Evolutionary conservation across 345 rosid genomes (phyloP).

Genomic region (Noccaea caerulescens): DNA sequence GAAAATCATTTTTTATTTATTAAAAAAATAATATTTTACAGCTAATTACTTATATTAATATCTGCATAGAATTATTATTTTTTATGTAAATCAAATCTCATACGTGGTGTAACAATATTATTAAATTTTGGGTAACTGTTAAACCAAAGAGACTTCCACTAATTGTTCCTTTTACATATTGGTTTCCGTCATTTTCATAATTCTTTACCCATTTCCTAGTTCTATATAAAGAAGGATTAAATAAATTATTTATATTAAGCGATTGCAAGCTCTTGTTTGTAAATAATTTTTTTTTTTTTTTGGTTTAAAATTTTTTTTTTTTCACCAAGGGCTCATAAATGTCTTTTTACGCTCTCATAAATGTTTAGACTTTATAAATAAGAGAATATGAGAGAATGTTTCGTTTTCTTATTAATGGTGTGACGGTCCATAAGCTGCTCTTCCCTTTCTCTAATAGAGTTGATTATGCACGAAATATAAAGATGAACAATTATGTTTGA

Average conservation of each 20-base stretch:
- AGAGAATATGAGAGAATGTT: conserved; percentile 22
- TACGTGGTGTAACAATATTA: too few relatives aligned
- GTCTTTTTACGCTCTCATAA: background rate
- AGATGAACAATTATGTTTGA: too few relatives aligned
- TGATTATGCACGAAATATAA: too few relatives aligned
- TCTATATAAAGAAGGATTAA: background rate
- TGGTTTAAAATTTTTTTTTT: background rate
- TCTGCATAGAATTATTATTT: too few relatives aligned
- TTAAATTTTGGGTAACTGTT: too few relatives aligned
- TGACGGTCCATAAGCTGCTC: conserved; percentile 14
- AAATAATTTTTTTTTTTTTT: background rate
- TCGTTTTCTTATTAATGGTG: conserved; percentile 28
- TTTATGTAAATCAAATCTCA: too few relatives aligned
- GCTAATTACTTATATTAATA: too few relatives aligned
- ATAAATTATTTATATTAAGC: too few relatives aligned
- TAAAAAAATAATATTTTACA: too few relatives aligned
- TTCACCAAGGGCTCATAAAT: background rate
- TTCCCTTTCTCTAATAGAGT: background rate
- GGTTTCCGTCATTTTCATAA: background rate
- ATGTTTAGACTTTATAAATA: background rate
- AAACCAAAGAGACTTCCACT: background rate
- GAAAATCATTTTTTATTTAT: too few relatives aligned
- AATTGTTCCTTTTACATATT: background rate
- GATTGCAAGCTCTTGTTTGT: too few relatives aligned
- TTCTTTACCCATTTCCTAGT: background rate